phyloP scores from a whole-genome alignment of 768 basidiomycete species.

The Tephrocybe rancida region DNA sequence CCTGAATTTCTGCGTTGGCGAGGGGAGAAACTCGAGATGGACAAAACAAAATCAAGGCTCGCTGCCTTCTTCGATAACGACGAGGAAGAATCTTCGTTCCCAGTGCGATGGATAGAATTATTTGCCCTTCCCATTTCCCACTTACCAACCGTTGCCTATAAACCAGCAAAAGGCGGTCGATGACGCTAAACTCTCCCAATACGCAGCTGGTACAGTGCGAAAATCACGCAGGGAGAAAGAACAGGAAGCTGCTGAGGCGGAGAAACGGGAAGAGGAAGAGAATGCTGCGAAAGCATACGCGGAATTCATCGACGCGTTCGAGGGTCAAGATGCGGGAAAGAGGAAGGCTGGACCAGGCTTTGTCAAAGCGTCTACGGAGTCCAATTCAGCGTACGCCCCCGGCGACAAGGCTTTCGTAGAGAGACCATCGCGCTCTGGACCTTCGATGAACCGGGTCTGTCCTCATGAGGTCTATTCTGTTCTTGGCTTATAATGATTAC shows the following conservation, averaged over 20 bases:
- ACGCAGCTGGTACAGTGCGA: slow-evolving; percentile 80
- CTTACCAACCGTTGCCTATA: slow-evolving; percentile 61
- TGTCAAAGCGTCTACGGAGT: slow-evolving; percentile 64
- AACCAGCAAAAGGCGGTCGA: slow-evolving; percentile 84
- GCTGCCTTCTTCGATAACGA: slow-evolving; percentile 86
- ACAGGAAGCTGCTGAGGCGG: slow-evolving; percentile 89
- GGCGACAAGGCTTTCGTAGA: slow-evolving; percentile 29
- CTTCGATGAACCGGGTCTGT: slow-evolving; percentile 17
- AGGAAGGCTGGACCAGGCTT: slow-evolving; percentile 54
- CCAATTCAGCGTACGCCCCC: slow-evolving; percentile 50
- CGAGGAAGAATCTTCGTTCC: slow-evolving; percentile 84
- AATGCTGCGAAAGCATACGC: slow-evolving; percentile 78
- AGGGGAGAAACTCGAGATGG: slow-evolving; percentile 38
- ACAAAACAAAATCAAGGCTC: slow-evolving; percentile 67
- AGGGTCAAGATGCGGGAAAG: slow-evolving; percentile 61
- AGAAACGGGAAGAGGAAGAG: slow-evolving; percentile 82
- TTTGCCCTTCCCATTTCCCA: slow-evolving; percentile 51
- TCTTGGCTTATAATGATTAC: background rate
- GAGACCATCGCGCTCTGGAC: slow-evolving; percentile 10
- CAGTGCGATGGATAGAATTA: slow-evolving; percentile 88
- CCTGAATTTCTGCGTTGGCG: background rate
- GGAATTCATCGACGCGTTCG: slow-evolving; percentile 85
- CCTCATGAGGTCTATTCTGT: background rate
- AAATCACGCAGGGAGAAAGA: slow-evolving; percentile 94
- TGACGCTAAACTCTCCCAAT: slow-evolving; percentile 84